Percentiles rank a stretch among this genome's conserved stretches.
These are phyloP conservation scores for Glycine soja DNA, from an alignment of 306 rosid species.

Conservation along the genomic window DNA sequence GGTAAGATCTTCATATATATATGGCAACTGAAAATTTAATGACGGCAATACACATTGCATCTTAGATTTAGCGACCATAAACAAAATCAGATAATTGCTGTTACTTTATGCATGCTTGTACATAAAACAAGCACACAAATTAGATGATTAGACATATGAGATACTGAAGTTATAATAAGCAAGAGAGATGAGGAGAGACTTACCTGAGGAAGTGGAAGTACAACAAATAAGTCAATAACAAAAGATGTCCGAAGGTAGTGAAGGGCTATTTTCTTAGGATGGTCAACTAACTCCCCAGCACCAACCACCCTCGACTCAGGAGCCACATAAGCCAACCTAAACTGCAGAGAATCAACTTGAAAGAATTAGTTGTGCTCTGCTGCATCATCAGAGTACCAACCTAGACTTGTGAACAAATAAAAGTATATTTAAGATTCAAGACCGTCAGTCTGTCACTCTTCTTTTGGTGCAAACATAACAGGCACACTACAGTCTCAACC, in stretches of 20 bases:
- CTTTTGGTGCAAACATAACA: neutral
- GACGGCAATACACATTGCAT: neutral
- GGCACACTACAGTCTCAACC: neutral
- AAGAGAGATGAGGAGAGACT: slow-evolving; percentile 3
- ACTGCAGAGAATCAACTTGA: slow-evolving; percentile 58
- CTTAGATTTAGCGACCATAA: slow-evolving; percentile 2
- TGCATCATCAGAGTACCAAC: slow-evolving; percentile 17
- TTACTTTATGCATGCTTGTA: neutral
- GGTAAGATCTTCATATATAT: no score
- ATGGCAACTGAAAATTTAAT: neutral
- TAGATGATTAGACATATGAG: neutral
- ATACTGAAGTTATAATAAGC: neutral
- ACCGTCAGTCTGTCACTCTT: slow-evolving; percentile 1
- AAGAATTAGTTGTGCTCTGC: slow-evolving; percentile 25
- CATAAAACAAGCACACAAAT: neutral
- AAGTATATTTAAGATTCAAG: slow-evolving; percentile 7
- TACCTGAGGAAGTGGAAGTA: slow-evolving; percentile 93
- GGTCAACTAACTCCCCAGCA: slow-evolving; percentile 88
- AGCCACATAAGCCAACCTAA: slow-evolving; percentile 91
- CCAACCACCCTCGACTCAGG: slow-evolving; percentile 89
- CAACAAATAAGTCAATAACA: slow-evolving; percentile 67
- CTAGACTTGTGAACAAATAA: neutral
- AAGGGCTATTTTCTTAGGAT: slow-evolving; percentile 76
- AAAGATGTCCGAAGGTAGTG: slow-evolving; percentile 69
- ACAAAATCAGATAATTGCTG: neutral